Conservation (phyloP, 805 yeast species). For the baker's yeast (Saccharomyces cerevisiae) region DNA sequence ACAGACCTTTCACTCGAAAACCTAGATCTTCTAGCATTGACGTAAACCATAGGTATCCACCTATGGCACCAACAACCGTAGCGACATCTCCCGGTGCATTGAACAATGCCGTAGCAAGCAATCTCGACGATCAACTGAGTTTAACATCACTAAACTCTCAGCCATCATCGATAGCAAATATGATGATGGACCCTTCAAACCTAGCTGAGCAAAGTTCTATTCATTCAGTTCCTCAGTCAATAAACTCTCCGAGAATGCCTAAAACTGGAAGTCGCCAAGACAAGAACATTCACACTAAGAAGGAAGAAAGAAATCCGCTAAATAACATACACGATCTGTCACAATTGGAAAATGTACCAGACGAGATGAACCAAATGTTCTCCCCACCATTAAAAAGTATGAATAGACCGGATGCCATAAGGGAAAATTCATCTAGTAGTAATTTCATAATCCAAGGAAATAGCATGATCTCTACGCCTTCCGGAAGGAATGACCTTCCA, state of each 20-base stretch:
- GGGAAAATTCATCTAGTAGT: not conserved
- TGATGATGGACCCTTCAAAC: slow-evolving; percentile 1
- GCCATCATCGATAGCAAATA: slow-evolving; percentile 4
- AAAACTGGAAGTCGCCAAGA: not conserved
- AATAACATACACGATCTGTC: not conserved
- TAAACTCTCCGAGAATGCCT: slow-evolving; percentile 6
- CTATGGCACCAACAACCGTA: slow-evolving; percentile 2
- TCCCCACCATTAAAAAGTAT: not conserved
- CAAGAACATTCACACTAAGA: not conserved
- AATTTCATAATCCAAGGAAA: slow-evolving; percentile 6
- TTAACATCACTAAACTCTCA: slow-evolving; percentile 10
- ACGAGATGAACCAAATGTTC: not conserved
- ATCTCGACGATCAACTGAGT: slow-evolving; percentile 12
- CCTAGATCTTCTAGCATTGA: slow-evolving; percentile 16
- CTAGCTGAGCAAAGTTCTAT: not conserved
- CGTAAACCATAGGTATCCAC: slow-evolving; percentile 14
- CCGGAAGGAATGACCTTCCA: slow-evolving; percentile 3
- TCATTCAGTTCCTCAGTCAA: not conserved
- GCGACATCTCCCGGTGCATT: slow-evolving; percentile 11
- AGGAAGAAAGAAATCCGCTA: not conserved
- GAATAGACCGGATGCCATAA: not conserved
- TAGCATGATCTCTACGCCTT: slow-evolving; percentile 3
- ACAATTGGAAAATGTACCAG: not conserved
- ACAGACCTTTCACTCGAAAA: slow-evolving; percentile 1
- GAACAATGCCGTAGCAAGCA: slow-evolving; percentile 13